Evolutionary conservation across 1,139 yeast genomes (phyloP).

Genomic region (Candida tropicalis): DNA sequence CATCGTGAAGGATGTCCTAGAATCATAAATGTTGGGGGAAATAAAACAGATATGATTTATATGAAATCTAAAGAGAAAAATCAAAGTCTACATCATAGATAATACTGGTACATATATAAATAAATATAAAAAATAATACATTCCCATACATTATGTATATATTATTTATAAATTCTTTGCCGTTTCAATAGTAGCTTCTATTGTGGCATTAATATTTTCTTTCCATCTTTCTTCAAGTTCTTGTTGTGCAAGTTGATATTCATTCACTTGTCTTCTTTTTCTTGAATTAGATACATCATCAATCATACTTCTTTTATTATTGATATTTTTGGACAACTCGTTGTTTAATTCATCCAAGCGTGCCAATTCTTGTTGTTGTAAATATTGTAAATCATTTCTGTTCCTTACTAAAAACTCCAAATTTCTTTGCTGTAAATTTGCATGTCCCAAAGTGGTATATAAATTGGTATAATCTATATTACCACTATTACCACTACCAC

Average conservation of each 20-base stretch:
- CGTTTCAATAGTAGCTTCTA: constrained; percentile 32
- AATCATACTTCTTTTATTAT: constrained; percentile 31
- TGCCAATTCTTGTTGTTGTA: constrained; percentile 23
- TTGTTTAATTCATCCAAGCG: constrained; percentile 18
- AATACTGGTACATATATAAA: neutral
- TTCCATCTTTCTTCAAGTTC: constrained; percentile 41
- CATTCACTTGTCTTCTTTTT: constrained; percentile 36
- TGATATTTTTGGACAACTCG: constrained; percentile 15
- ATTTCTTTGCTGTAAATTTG: constrained; percentile 33
- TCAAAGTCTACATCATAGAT: constrained; percentile 7
- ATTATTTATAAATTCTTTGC: neutral
- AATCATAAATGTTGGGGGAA: constrained; percentile 77
- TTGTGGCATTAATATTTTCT: constrained; percentile 39
- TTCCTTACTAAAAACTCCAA: constrained; percentile 26
- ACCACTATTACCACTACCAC: constrained; percentile 7
- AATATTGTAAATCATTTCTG: constrained; percentile 20
- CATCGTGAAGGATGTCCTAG: constrained; percentile 95
- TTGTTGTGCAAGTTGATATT: constrained; percentile 37
- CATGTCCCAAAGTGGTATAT: constrained; percentile 36
- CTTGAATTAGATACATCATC: constrained; percentile 34
- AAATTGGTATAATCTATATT: constrained; percentile 22
- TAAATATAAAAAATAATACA: neutral
- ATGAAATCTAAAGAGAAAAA: constrained; percentile 39
- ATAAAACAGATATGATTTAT: constrained; percentile 67
- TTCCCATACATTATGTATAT: neutral